These are phyloP conservation scores for Trichoderma asperelloides DNA, from an alignment of 495 filamentous ascomycete species.

Conservation along the genomic window DNA sequence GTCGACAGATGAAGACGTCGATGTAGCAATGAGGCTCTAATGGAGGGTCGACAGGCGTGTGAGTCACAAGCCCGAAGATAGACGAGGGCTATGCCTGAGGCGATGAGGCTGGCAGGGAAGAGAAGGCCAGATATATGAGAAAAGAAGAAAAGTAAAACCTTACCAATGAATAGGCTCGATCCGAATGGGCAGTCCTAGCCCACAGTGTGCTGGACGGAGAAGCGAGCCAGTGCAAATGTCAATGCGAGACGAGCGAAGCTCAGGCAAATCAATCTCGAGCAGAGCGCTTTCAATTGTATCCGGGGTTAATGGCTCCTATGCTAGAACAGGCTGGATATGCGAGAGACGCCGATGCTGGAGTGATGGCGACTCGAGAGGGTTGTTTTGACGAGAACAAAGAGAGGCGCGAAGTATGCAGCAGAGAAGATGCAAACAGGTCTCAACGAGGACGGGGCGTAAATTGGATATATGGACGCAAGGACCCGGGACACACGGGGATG, in stretches of 20 bases:
- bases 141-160: not conserved
- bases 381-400: not conserved
- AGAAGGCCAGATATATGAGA: slow-evolving; percentile 2
- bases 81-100: not conserved
- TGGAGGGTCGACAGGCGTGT: slow-evolving; percentile 5
- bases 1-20: not conserved
- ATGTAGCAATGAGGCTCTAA: not conserved
- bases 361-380: not conserved
- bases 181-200: not conserved
- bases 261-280: not conserved
- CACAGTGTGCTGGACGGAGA: not conserved
- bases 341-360: not conserved
- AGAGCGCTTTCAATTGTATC: not conserved
- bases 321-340: not conserved
- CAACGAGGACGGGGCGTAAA: slow-evolving; percentile 4
- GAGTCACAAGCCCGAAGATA: slow-evolving; percentile 9
- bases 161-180: not conserved
- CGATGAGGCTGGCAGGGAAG: not conserved
- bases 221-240: not conserved
- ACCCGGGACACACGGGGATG: not conserved
- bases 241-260: not conserved
- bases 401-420: not conserved
- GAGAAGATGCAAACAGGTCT: not conserved
- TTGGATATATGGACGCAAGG: slow-evolving; percentile 7
- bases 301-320: not conserved